These are phyloP conservation scores for Arabis alpina DNA, from an alignment of 345 rosid species.

Conservation along the genomic window DNA sequence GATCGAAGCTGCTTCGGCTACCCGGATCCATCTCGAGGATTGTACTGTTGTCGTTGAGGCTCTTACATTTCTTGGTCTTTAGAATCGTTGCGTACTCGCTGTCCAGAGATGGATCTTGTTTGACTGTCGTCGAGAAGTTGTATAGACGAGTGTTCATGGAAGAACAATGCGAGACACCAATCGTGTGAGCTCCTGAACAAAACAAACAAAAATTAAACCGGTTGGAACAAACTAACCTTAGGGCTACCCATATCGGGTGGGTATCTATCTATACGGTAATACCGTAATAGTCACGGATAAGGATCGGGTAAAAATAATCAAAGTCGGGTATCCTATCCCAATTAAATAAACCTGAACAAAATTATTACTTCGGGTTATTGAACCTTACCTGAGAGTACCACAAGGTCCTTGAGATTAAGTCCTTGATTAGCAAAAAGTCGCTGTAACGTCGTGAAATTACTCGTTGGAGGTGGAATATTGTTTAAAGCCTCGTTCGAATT, in stretches of 20 bases:
- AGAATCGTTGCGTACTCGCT: constrained; percentile 69
- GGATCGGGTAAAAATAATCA: too few relatives aligned
- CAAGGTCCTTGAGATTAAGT: constrained; percentile 70
- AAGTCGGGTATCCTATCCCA: too few relatives aligned
- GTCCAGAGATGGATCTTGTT: constrained; percentile 70
- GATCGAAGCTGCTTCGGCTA: constrained; percentile 71
- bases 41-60: constrained; percentile 59
- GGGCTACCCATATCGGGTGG: neutral
- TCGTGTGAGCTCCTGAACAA: constrained; percentile 81
- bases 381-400: constrained; percentile 58
- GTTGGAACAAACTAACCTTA: neutral
- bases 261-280: too few relatives aligned
- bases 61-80: constrained; percentile 72
- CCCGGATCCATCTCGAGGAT: constrained; percentile 85
- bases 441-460: constrained; percentile 62
- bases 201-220: constrained; percentile 4
- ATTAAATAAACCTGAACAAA: too few relatives aligned
- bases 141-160: constrained; percentile 61
- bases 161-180: constrained; percentile 73
- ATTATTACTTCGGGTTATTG: neutral
- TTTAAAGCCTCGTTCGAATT: constrained; percentile 54
- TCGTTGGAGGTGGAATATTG: constrained; percentile 63
- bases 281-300: too few relatives aligned
- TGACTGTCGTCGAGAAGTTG: constrained; percentile 70
- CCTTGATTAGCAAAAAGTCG: constrained; percentile 60